These are phyloP conservation scores for Didymella sp. DNA, from an alignment of 2,329 filamentous ascomycete genomes.

Conservation along the genomic window DNA sequence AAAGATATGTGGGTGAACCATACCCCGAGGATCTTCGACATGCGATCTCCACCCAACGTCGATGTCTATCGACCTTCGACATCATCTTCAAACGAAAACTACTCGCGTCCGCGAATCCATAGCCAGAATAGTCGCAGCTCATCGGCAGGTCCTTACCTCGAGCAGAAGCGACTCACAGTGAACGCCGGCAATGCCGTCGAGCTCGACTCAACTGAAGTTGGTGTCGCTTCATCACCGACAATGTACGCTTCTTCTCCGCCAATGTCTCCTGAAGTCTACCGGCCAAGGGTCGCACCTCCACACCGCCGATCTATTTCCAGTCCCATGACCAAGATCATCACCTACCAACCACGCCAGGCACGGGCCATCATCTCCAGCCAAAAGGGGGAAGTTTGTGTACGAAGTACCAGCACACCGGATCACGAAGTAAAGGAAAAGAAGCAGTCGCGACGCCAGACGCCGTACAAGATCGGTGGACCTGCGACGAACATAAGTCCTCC, in stretches of 20 bases:
- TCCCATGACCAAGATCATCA: slow-evolving; percentile 24
- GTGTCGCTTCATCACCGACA: slow-evolving; percentile 7
- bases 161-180: slow-evolving; percentile 17
- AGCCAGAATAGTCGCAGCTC: slow-evolving; percentile 21
- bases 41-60: slow-evolving; percentile 25
- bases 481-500: slow-evolving; percentile 15
- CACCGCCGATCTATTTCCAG: slow-evolving; percentile 27
- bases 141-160: slow-evolving; percentile 18
- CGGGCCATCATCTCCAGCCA: slow-evolving; percentile 13
- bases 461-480: slow-evolving; percentile 28
- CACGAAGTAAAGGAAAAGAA: slow-evolving; percentile 27
- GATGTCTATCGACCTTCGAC: slow-evolving; percentile 28
- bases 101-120: slow-evolving; percentile 29
- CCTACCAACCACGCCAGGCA: slow-evolving; percentile 21
- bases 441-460: slow-evolving; percentile 37
- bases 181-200: slow-evolving; percentile 24
- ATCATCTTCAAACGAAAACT: slow-evolving; percentile 30
- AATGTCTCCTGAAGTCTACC: slow-evolving; percentile 19
- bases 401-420: slow-evolving; percentile 17
- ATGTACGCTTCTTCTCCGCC: slow-evolving; percentile 10
- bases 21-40: slow-evolving; percentile 42
- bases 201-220: slow-evolving; percentile 28
- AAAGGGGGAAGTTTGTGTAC: slow-evolving; percentile 20
- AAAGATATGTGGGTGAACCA: slow-evolving; percentile 46
- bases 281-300: slow-evolving; percentile 16